Base-by-base conservation (phyloP, 1,284 basidiomycete genomes). In the Irpex lacteus region DNA sequence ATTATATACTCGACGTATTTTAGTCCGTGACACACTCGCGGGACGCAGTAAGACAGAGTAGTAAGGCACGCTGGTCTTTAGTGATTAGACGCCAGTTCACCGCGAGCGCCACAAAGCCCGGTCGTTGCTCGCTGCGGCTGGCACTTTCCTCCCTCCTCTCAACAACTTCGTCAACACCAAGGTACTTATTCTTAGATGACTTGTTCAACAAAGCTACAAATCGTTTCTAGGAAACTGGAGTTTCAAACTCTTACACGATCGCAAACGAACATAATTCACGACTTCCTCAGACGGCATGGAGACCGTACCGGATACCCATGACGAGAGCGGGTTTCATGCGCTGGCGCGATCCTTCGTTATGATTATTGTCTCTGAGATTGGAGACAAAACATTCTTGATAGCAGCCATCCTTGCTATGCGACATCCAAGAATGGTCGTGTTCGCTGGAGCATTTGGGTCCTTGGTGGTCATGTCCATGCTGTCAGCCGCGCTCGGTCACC, bases 301-400 rank as follows among this genome's bases (percentile, higher is more conserved):
- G 37, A 67, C 58, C 54, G 66, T 26, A 52, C 18, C 50, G 21
- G 54, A 56, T 15, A 32, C 54, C 34, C 19, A 34, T 36, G 68
- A 70, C 62, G 83, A 85, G 67, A 77, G 74, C 66, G 75, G 70
- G 59, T 59, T 79, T 57, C 75, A 88, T 66, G 91, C 87, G 11
- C 84, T 95, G 68, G 65, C 84, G 6, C 89, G 93, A 71, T 86
- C 93, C 2, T 94, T 95, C 78, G 75, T 85, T 64, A 95, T 96
- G 89, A 97, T 96, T 69, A 89, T 96, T 54, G 82, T 92, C 73
- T 95, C 92, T 1, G 94, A 96, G 80, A 91, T 96, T 49, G 96
- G 97, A 56, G 98, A 99, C 88, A 98, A 98, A 78, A 99, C 97
- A 0, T 99, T 99, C 75, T 88, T 99, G 65, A 98, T 98, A 57